These are phyloP conservation scores for Yamadazyma friedrichii DNA, from an alignment of 1,139 yeast genomes.

Conservation along the genomic window DNA sequence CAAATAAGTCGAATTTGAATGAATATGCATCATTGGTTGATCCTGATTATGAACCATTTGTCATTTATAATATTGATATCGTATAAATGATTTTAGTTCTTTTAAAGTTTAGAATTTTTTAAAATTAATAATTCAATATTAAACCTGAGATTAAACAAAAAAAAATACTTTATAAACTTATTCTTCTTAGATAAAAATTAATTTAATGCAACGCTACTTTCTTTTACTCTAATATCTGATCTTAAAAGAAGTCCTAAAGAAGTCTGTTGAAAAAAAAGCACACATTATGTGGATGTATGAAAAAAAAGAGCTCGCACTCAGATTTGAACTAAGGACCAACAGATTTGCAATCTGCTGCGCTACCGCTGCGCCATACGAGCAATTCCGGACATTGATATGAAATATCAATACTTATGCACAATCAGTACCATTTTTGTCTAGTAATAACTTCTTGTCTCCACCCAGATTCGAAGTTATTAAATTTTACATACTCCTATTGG, in stretches of 20 bases:
- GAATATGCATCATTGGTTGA: constrained; percentile 93
- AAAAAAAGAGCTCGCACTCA: constrained; percentile 65
- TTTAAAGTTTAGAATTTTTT: background rate
- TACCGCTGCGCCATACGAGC: constrained; percentile 89
- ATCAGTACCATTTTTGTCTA: no score
- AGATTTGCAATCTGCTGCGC: constrained; percentile 93
- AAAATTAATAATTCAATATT: background rate
- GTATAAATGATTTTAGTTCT: constrained; percentile 18
- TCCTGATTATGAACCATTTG: constrained; percentile 95
- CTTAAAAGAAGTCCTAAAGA: background rate
- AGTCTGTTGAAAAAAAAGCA: constrained; percentile 6
- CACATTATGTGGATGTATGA: no score
- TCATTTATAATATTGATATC: constrained; percentile 58
- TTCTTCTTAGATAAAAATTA: background rate
- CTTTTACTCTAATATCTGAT: background rate
- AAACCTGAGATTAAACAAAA: background rate
- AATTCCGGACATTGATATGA: constrained; percentile 1
- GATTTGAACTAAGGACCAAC: constrained; percentile 87
- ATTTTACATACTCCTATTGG: no score
- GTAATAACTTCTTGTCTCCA: no score
- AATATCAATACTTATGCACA: no score
- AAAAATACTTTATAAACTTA: constrained; percentile 1
- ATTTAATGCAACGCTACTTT: no score
- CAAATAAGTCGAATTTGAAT: constrained; percentile 60
- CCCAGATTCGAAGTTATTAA: no score